Percentiles rank a stretch among this genome's conserved stretches.
Conservation (phyloP, 2,329 filamentous ascomycete species). For the Colletotrichum truncatum region DNA sequence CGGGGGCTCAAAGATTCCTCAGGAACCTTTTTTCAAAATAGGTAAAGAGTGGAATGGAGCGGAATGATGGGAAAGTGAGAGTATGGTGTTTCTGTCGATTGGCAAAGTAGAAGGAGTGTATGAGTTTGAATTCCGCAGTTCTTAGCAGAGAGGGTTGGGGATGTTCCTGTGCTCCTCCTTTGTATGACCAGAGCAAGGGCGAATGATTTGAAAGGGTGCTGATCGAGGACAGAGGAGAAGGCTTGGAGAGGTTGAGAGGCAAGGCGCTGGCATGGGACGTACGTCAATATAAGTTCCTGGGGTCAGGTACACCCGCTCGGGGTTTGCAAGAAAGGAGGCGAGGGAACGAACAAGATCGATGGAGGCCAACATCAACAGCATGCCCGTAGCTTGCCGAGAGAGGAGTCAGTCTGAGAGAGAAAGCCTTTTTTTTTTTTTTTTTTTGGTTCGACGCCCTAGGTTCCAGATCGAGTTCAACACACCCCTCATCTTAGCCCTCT, state of each 20-base stretch:
- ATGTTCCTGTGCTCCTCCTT: conserved; percentile 2
- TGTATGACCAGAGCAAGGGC: conserved; percentile 2
- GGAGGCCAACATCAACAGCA: neutral
- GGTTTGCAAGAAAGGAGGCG: conserved; percentile 11
- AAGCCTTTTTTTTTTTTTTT: neutral
- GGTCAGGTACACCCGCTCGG: conserved; percentile 28
- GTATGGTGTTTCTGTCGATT: conserved; percentile 14
- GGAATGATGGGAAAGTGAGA: conserved; percentile 28
- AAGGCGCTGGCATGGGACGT: conserved; percentile 28
- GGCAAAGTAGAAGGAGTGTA: conserved; percentile 6
- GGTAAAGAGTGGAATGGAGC: conserved; percentile 21
- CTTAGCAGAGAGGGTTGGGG: neutral
- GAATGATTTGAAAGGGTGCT: neutral
- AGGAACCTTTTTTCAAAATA: neutral
- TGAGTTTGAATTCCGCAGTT: conserved; percentile 14
- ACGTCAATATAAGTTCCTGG: conserved; percentile 32
- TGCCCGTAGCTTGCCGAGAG: conserved; percentile 11
- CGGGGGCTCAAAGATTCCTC: conserved; percentile 5
- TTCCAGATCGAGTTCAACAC: conserved; percentile 23
- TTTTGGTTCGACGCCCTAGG: conserved; percentile 6
- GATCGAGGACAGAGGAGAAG: neutral
- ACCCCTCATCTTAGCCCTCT: conserved; percentile 18
- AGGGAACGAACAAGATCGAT: conserved; percentile 13
- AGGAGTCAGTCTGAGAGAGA: neutral
- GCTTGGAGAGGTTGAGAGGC: neutral